phyloP scores from a whole-genome alignment of 306 rosid species.

The Spatholobus suberectus region DNA sequence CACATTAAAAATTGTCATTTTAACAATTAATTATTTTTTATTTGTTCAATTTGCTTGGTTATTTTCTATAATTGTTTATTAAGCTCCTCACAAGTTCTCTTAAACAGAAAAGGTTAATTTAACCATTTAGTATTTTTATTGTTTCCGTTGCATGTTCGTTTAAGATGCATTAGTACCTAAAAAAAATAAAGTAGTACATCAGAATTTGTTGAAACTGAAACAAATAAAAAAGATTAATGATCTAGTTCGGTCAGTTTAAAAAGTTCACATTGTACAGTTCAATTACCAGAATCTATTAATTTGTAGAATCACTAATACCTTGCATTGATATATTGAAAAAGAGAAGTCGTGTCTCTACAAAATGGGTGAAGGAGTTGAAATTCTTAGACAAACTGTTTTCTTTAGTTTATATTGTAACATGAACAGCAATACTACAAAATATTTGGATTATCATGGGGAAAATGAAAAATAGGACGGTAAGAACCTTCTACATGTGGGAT shows the following conservation, averaged over 20 bases:
- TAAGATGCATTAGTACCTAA: neutral
- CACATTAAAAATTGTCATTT: neutral
- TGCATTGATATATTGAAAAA: neutral
- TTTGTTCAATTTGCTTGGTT: neutral
- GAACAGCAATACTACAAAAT: slow-evolving; percentile 11
- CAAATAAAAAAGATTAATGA: neutral
- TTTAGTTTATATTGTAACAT: slow-evolving; percentile 3
- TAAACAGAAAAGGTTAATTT: neutral
- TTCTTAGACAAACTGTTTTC: neutral
- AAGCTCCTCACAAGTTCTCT: neutral
- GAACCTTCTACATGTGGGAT: neutral
- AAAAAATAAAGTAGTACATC: neutral
- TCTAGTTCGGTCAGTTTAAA: neutral
- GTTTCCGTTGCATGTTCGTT: neutral
- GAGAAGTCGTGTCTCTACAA: neutral
- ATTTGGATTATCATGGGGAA: neutral
- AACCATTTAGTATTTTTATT: neutral
- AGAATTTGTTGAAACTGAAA: neutral
- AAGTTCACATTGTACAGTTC: neutral
- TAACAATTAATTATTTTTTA: neutral
- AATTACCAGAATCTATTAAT: slow-evolving; percentile 1
- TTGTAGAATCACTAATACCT: neutral
- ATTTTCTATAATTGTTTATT: neutral
- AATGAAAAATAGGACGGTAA: neutral
- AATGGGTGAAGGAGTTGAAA: neutral